Evolutionary conservation across 2,329 filamentous ascomycete species (phyloP).

Genomic region (Cucurbitaria berberidis): DNA sequence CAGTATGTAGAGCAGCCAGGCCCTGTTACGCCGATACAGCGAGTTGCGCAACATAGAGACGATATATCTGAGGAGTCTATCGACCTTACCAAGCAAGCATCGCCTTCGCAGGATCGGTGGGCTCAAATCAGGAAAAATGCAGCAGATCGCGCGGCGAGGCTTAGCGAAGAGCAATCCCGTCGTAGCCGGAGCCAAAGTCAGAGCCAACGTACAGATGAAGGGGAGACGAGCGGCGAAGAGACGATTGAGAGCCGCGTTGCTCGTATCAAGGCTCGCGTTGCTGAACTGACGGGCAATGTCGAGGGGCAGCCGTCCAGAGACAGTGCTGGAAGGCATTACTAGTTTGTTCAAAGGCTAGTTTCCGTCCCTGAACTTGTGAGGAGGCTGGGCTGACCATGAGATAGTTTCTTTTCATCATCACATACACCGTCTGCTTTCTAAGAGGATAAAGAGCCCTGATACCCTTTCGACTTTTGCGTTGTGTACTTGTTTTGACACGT

Average conservation of each 20-base stretch:
- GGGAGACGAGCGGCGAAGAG: slow-evolving; percentile 95
- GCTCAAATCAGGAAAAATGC: slow-evolving; percentile 96
- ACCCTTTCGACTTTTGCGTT: slow-evolving; percentile 38
- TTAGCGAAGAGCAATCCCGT: slow-evolving; percentile 68
- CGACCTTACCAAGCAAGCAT: slow-evolving; percentile 47
- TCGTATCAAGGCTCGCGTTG: slow-evolving; percentile 95
- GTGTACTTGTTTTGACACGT: slow-evolving; percentile 24
- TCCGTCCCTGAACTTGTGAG: no score
- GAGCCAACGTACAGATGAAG: slow-evolving; percentile 72
- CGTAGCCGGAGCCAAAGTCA: slow-evolving; percentile 61
- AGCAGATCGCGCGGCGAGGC: slow-evolving; percentile 74
- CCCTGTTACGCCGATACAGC: slow-evolving; percentile 25
- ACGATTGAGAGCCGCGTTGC: slow-evolving; percentile 96
- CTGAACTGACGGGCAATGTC: slow-evolving; percentile 76
- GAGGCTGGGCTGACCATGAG: neutral
- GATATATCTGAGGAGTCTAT: slow-evolving; percentile 52
- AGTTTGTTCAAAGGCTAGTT: slow-evolving; percentile 26
- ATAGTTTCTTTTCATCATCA: slow-evolving; percentile 16
- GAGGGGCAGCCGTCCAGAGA: slow-evolving; percentile 33
- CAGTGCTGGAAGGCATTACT: slow-evolving; percentile 17
- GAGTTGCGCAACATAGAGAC: slow-evolving; percentile 30
- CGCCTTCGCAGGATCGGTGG: slow-evolving; percentile 75
- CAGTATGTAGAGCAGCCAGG: slow-evolving; percentile 19
- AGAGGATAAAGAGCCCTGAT: slow-evolving; percentile 36
- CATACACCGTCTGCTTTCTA: slow-evolving; percentile 23